phyloP scores from a whole-genome alignment of 2,329 filamentous ascomycete species.

The Macroventuria anomochaeta region DNA sequence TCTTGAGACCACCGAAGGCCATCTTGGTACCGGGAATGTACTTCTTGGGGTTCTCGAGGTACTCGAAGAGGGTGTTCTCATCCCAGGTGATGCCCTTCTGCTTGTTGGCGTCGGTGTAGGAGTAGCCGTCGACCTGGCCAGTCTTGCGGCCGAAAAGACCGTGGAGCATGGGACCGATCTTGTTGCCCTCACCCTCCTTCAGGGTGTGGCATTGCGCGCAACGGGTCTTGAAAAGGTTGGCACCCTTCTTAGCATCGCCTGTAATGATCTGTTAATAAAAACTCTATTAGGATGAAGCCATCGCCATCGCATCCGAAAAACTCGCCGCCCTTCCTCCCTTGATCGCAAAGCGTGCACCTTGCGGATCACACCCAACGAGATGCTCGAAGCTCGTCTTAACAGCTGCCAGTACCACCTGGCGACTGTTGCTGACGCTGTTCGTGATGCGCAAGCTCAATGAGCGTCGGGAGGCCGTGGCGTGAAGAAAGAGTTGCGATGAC shows the following conservation, averaged over 20 bases:
- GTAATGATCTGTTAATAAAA: conserved; percentile 34
- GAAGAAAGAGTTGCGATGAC: conserved; percentile 36
- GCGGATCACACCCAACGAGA: conserved; percentile 22
- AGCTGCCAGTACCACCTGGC: conserved; percentile 6
- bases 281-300: conserved; percentile 5
- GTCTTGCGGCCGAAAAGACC: conserved; percentile 97
- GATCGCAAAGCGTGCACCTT: conserved; percentile 37
- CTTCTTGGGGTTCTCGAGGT: conserved; percentile 99
- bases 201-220: conserved; percentile 99
- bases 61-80: conserved; percentile 86
- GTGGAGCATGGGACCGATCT: conserved; percentile 96
- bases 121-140: conserved; percentile 87
- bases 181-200: conserved; percentile 89
- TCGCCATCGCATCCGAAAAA: conserved; percentile 15
- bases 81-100: conserved; percentile 90
- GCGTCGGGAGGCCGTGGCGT: conserved; percentile 23
- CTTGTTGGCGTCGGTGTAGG: conserved; percentile 99
- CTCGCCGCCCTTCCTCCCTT: conserved; percentile 25
- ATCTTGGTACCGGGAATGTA: conserved; percentile 99
- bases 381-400: conserved; percentile 5
- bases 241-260: conserved; percentile 97
- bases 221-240: conserved; percentile 98
- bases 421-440: conserved; percentile 6
- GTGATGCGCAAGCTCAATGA: conserved; percentile 37
- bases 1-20: conserved; percentile 99